A percentile compares a stretch with the other conserved stretches of the same genome.
Conservation (phyloP, 1,284 basidiomycete genomes). For the Rhizoctonia solani region DNA sequence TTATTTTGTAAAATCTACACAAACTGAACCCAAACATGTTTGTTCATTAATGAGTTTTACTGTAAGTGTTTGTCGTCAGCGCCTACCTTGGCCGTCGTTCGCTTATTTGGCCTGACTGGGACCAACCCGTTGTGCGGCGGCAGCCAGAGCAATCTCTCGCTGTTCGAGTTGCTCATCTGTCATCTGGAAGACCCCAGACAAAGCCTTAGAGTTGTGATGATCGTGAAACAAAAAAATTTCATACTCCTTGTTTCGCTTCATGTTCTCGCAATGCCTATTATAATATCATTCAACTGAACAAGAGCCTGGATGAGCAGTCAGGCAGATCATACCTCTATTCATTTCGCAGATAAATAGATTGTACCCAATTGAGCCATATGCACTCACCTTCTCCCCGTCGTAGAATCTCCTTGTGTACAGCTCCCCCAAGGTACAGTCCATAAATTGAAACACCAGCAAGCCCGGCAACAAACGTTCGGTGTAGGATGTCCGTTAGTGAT, state of each 20-base stretch:
- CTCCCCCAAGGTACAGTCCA: conserved; percentile 18
- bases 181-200: conserved; percentile 11
- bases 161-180: conserved; percentile 16
- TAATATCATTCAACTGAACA: not conserved
- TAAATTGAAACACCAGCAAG: conserved; percentile 18
- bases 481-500: conserved; percentile 5
- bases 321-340: not conserved
- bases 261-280: conserved; percentile 18
- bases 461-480: conserved; percentile 14
- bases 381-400: conserved; percentile 24
- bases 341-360: not conserved
- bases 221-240: not conserved
- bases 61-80: not conserved
- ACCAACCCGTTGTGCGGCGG: conserved; percentile 10
- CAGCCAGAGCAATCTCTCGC: conserved; percentile 17
- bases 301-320: not conserved
- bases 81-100: not conserved
- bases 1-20: too few species aligned
- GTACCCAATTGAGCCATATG: not conserved
- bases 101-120: not conserved
- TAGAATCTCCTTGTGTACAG: conserved; percentile 20
- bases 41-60: too few species aligned
- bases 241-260: conserved; percentile 20
- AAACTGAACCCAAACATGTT: too few species aligned
- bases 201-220: not conserved